Evolutionary conservation across 2,329 filamentous ascomycete genomes (phyloP), one percentile per base, ranked within the genome.

Genomic region (Penicillium sp.): DNA sequence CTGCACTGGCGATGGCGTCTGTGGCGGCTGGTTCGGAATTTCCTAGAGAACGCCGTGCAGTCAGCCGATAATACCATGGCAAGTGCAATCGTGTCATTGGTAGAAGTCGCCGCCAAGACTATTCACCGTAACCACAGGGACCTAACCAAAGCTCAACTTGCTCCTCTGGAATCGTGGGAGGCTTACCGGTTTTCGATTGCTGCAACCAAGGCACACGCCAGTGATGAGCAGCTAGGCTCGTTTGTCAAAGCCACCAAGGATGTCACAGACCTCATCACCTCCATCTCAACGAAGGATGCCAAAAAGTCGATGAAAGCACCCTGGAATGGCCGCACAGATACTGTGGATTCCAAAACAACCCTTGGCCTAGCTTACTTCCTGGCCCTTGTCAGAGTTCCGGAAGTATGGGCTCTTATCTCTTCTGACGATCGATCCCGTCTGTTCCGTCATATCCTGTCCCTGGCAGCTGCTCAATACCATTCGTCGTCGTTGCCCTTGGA

Each of bases 1-100:
- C 41, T 64, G 21, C 64, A 65, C 49, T 72, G 69, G 69, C 60
- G 64, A 48, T 72, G 70, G 70, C 66, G 70, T 19, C 43, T 72
- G 41, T 72, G 70, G 70, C 63, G 67, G 46, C 56, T 71, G 31
- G 49, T 62, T 39, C 61, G 64, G 38, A 67, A 65, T 52, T 48
- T 71, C 15, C 39, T 69, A 6, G 60, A 64, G 21, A 65, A 66
- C 19, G 61, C 59, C 17, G 29, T 61, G 10, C 57, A 64, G 34
- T 57, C 54, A 4, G 45, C 55, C 9, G 56, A 61, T 37, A 54
- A 53, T 43, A 34, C 43, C 12, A 53, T 67, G 8, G 55, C 49
- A 29, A 47, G 57, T 49, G 34, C 58, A 17, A 51, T 60, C 39
- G 51, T 49, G 17, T 52, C 54, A n/a, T 49, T 70, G 21, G 46